phyloP scores from a whole-genome alignment of 2,329 filamentous ascomycete genomes.

The Pyricularia sp. region DNA sequence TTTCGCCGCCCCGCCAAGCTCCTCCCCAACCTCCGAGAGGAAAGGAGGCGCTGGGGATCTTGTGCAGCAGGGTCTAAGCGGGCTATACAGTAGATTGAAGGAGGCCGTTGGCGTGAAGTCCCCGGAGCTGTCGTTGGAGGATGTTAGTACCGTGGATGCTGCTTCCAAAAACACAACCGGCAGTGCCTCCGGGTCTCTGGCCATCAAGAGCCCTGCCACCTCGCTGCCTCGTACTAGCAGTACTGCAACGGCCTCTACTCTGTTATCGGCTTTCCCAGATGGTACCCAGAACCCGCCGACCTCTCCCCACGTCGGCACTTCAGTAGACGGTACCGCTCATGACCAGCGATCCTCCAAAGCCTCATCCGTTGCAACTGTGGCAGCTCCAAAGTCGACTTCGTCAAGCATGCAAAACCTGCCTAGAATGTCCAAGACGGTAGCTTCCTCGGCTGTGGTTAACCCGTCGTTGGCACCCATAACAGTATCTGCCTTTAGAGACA shows the following conservation, averaged over 20 bases:
- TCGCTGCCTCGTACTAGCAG: constrained; percentile 18
- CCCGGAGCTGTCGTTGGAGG: constrained; percentile 21
- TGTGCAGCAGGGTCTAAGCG: constrained; percentile 78
- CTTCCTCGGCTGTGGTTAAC: constrained; percentile 27
- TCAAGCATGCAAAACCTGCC: constrained; percentile 29
- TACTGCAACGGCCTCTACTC: constrained; percentile 21
- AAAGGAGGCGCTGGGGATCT: constrained; percentile 64
- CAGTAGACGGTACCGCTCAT: background rate
- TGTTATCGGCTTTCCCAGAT: constrained; percentile 7
- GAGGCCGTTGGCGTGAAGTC: constrained; percentile 62
- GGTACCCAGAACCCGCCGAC: background rate
- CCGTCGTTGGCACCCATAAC: constrained; percentile 40
- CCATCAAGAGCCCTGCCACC: constrained; percentile 21
- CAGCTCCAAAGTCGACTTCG: constrained; percentile 31
- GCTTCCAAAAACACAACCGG: constrained; percentile 32
- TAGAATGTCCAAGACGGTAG: constrained; percentile 32
- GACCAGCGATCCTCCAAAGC: constrained; percentile 33
- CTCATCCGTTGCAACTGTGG: constrained; percentile 36
- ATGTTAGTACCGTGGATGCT: constrained; percentile 33
- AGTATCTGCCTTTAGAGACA: constrained; percentile 37
- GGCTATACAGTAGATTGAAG: constrained; percentile 77
- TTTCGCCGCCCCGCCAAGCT: constrained; percentile 61
- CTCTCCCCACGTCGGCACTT: background rate
- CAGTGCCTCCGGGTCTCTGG: constrained; percentile 13
- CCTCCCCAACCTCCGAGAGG: constrained; percentile 50